Evolutionary conservation across 306 rosid species (phyloP).

Genomic region (Vigna nakashimae): DNA sequence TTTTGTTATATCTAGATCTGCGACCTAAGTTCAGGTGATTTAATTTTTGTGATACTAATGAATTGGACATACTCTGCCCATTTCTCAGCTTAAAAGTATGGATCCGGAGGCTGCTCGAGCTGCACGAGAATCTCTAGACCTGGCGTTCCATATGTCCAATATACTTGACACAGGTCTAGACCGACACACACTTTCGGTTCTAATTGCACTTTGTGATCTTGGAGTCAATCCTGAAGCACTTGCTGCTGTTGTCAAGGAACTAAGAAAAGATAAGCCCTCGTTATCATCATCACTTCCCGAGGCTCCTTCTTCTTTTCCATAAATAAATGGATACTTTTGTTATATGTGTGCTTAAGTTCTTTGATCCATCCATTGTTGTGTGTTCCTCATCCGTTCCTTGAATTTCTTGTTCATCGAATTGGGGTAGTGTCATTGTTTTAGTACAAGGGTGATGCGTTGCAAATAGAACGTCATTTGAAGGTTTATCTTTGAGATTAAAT

Average conservation of each 20-base stretch:
- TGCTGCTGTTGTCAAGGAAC: constrained; percentile 79
- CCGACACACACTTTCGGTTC: constrained; percentile 82
- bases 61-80: neutral
- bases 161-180: constrained; percentile 71
- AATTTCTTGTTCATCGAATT: constrained; percentile 6
- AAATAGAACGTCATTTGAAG: neutral
- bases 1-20: constrained; percentile 17
- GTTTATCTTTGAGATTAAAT: neutral
- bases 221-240: constrained; percentile 83
- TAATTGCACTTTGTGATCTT: constrained; percentile 81
- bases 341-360: constrained; percentile 23
- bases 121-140: constrained; percentile 77
- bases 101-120: constrained; percentile 71
- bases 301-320: constrained; percentile 42
- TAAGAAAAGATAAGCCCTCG: constrained; percentile 49
- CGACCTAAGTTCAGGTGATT: neutral
- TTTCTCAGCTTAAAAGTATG: constrained; percentile 45
- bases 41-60: constrained; percentile 3
- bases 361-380: neutral
- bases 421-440: constrained; percentile 1
- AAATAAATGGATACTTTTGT: constrained; percentile 12
- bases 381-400: constrained; percentile 8
- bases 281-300: constrained; percentile 32
- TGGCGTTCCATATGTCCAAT: constrained; percentile 79
- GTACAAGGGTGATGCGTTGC: neutral